Base-by-base conservation (phyloP, 768 basidiomycete species). In the Roridomyces roridus region DNA sequence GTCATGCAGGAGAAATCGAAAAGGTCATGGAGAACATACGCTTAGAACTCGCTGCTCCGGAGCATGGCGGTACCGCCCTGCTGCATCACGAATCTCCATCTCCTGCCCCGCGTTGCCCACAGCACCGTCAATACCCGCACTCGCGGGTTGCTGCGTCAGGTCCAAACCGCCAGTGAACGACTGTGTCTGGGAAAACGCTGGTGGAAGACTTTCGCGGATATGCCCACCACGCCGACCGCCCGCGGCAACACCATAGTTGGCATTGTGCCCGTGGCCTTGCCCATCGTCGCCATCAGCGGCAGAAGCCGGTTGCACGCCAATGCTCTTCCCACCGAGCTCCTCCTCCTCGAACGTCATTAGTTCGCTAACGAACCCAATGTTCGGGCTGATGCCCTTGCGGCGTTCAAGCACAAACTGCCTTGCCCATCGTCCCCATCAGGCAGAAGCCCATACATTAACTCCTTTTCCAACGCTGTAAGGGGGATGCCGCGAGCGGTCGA, bases 351-450 rank as follows among this genome's bases (percentile, higher is more conserved):
- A 97, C 43, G 87, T 89, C 96, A 97, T 97, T 39, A 98, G 82
- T 72, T 97, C 95, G 5, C 92, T 94, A 40, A 98, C 94, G 72
- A 98, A 98, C 7, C 96, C 96, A 60, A 98, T 96, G 68, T 97
- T 98, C 10, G 96, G 96, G 14, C 92, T 95, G 63, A 98, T 96
- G 62, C 94, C 94, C 64, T 93, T 94, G 31, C 96, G 86, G 9
- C 94, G 85, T 65, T 96, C 96, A 36, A 93, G 82, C 23, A 98
- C 96, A 68, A 94, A 97, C 0, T 88, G 77, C n/a, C n/a, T n/a
- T n/a, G n/a, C n/a, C n/a, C n/a, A n/a, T n/a, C n/a, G n/a, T n/a
- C n/a, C n/a, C n/a, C n/a, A n/a, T n/a, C n/a, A n/a, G n/a, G n/a
- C n/a, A n/a, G n/a, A n/a, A n/a, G n/a, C n/a, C n/a, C n/a, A n/a